A percentile compares a stretch with the other conserved stretches of the same genome.
Conservation (phyloP, 129 eudicot species). For the Artemisia annua region DNA sequence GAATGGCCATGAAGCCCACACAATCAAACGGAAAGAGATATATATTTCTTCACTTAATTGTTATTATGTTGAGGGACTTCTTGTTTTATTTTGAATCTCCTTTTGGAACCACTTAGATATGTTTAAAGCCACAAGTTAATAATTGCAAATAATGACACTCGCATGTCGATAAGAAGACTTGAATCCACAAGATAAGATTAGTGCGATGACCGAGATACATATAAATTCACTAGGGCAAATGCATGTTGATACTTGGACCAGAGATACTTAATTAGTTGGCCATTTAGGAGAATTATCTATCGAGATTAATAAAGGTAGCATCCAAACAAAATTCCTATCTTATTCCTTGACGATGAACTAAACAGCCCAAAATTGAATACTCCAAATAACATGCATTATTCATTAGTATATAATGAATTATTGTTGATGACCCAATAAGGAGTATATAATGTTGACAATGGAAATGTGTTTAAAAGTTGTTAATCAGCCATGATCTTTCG, state of each 20-base stretch:
- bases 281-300: neutral
- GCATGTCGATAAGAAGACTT: too few species aligned
- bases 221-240: too few species aligned
- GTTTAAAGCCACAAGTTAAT: too few species aligned
- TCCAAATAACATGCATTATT: neutral
- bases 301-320: neutral
- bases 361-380: neutral
- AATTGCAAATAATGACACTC: too few species aligned
- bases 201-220: too few species aligned
- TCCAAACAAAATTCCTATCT: neutral
- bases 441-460: too few species aligned
- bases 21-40: slow-evolving; percentile 55
- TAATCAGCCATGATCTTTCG: neutral
- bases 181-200: too few species aligned
- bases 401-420: neutral
- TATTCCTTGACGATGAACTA: neutral
- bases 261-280: slow-evolving; percentile 5
- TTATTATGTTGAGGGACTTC: slow-evolving; percentile 18
- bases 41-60: neutral
- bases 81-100: slow-evolving; percentile 19
- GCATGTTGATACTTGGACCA: slow-evolving; percentile 5
- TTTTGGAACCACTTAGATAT: slow-evolving; percentile 10
- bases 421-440: neutral
- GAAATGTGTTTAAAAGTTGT: neutral
- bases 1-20: slow-evolving; percentile 50